Percentiles rank a stretch among this genome's conserved stretches.
Evolutionary conservation across 192 early-diverging fungal genomes (phyloP).

Genomic region (Funneliformis mosseae): DNA sequence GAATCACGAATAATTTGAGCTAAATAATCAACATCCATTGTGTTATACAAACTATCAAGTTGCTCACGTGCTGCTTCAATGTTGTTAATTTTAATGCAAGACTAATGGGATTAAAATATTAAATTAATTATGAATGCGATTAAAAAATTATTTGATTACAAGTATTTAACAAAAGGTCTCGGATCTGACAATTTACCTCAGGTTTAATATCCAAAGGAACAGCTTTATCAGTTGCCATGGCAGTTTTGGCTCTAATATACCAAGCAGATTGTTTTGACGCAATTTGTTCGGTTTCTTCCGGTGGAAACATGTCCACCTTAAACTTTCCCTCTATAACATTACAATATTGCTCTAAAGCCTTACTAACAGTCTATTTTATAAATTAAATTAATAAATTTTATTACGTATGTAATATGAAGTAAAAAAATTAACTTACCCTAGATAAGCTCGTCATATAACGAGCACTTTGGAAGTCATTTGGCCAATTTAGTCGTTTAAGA

Average conservation of each 20-base stretch:
- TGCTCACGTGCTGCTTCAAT: slow-evolving; percentile 55
- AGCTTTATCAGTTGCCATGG: slow-evolving; percentile 40
- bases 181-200: slow-evolving; percentile 39
- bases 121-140: not conserved
- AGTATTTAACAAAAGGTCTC: not conserved
- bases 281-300: slow-evolving; percentile 35
- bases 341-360: slow-evolving; percentile 66
- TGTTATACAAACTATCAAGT: slow-evolving; percentile 56
- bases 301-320: slow-evolving; percentile 45
- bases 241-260: slow-evolving; percentile 44
- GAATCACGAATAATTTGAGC: slow-evolving; percentile 48
- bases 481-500: slow-evolving; percentile 67
- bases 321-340: slow-evolving; percentile 52
- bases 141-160: not conserved
- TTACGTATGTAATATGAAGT: not conserved
- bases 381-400: not conserved
- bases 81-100: slow-evolving; percentile 61
- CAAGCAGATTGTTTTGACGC: slow-evolving; percentile 43
- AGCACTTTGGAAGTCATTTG: slow-evolving; percentile 60
- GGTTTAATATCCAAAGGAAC: slow-evolving; percentile 54
- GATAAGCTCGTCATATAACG: slow-evolving; percentile 68
- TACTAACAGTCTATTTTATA: slow-evolving; percentile 52
- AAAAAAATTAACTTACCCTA: slow-evolving; percentile 46
- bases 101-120: slow-evolving; percentile 36
- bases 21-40: slow-evolving; percentile 59